These are phyloP conservation scores for Skeletonema marinoi DNA, from an alignment of 108 stramenopile species.

Conservation along the genomic window DNA sequence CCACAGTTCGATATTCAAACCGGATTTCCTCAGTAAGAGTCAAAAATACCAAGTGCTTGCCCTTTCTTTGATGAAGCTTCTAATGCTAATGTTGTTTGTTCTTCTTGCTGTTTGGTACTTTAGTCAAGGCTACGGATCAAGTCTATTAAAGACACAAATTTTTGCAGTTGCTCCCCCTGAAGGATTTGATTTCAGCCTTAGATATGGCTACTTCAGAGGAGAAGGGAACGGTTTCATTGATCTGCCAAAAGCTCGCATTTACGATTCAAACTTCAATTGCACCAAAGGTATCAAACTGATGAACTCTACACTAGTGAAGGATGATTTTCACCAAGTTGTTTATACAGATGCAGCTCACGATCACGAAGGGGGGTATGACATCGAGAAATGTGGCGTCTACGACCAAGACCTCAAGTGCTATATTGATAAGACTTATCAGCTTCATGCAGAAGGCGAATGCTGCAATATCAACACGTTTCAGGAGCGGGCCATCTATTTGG, in stretches of 20 bases:
- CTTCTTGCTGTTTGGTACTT: background rate
- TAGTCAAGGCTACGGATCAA: constrained; percentile 66
- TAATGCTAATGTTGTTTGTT: background rate
- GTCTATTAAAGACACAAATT: constrained; percentile 34
- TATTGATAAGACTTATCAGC: constrained; percentile 38
- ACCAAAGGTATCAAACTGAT: constrained; percentile 73
- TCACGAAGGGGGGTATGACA: constrained; percentile 48
- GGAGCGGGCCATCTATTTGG: constrained; percentile 46
- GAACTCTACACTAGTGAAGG: constrained; percentile 59
- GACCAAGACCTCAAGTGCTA: constrained; percentile 48
- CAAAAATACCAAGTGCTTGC: background rate
- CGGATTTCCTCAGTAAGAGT: constrained; percentile 52
- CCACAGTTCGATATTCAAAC: constrained; percentile 85
- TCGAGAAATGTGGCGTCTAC: constrained; percentile 44
- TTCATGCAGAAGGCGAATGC: constrained; percentile 52
- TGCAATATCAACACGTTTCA: constrained; percentile 28
- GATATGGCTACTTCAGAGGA: constrained; percentile 39
- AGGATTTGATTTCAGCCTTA: constrained; percentile 36
- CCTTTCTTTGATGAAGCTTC: background rate
- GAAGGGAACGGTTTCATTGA: constrained; percentile 65
- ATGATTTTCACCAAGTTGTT: constrained; percentile 36
- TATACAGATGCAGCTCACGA: constrained; percentile 55
- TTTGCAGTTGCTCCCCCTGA: constrained; percentile 35
- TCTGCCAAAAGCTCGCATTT: constrained; percentile 62
- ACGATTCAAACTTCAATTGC: constrained; percentile 80